Evolutionary conservation across 192 early-diverging fungal genomes (phyloP).

Genomic region (Coemansia sp.): DNA sequence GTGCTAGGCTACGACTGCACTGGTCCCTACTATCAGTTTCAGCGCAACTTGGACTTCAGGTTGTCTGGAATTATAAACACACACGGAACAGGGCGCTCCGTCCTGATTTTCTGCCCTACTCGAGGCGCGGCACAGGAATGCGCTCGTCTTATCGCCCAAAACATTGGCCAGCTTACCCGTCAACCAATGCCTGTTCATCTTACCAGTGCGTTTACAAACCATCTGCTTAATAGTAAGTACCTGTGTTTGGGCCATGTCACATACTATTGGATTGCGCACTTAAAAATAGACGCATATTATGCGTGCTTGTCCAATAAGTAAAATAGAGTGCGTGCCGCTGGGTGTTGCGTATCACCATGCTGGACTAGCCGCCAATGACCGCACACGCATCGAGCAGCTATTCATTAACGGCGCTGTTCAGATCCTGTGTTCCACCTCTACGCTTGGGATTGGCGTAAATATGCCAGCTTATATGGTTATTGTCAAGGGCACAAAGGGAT

Average conservation of each 20-base stretch:
- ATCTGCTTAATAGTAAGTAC: slow-evolving; percentile 30
- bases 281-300: background rate
- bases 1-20: slow-evolving; percentile 57
- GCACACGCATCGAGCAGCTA: slow-evolving; percentile 55
- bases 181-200: slow-evolving; percentile 22
- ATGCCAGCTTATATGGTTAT: slow-evolving; percentile 75
- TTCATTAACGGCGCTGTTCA: slow-evolving; percentile 58
- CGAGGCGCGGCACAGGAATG: slow-evolving; percentile 48
- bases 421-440: slow-evolving; percentile 73
- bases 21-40: slow-evolving; percentile 60
- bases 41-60: slow-evolving; percentile 59
- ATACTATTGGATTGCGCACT: background rate
- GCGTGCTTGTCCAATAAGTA: background rate
- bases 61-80: slow-evolving; percentile 45
- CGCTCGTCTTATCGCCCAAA: slow-evolving; percentile 30
- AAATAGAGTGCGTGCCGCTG: slow-evolving; percentile 57
- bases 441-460: slow-evolving; percentile 79
- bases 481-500: slow-evolving; percentile 66
- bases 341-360: slow-evolving; percentile 75
- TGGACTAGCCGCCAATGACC: slow-evolving; percentile 56
- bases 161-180: slow-evolving; percentile 14
- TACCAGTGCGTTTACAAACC: slow-evolving; percentile 29
- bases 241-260: background rate
- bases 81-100: slow-evolving; percentile 29
- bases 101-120: slow-evolving; percentile 55